phyloP scores from a whole-genome alignment of 108 stramenopile species.

The Cyclotella baltica region DNA sequence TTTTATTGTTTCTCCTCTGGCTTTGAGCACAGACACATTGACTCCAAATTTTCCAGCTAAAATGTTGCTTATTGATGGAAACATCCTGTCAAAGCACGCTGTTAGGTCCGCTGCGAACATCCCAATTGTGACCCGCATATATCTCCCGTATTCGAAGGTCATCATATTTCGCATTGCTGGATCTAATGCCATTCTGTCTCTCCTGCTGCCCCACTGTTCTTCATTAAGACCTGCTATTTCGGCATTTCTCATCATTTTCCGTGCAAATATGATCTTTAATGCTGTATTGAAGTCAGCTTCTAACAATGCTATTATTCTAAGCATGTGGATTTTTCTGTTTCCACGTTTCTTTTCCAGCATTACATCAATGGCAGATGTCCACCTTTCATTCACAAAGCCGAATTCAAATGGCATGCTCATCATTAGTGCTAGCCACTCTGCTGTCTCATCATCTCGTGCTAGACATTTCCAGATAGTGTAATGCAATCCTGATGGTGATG shows the following conservation, averaged over 20 bases:
- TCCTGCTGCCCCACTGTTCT: slow-evolving; percentile 21
- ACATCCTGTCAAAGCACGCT: slow-evolving; percentile 33
- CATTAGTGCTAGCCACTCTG: slow-evolving; percentile 1
- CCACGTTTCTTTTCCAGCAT: slow-evolving; percentile 44
- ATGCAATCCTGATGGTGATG: too few species aligned
- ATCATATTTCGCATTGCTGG: slow-evolving; percentile 22
- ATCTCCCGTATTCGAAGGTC: slow-evolving; percentile 21
- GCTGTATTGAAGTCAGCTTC: slow-evolving; percentile 36
- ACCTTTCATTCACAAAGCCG: slow-evolving; percentile 10
- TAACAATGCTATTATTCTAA: slow-evolving; percentile 20
- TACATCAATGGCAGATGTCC: slow-evolving; percentile 15
- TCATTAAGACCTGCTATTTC: neutral
- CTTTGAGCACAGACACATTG: neutral
- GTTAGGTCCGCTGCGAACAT: slow-evolving; percentile 5
- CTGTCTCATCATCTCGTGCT: too few species aligned
- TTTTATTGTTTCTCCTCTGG: neutral
- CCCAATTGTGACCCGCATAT: neutral
- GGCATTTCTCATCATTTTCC: slow-evolving; percentile 2
- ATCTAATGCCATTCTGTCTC: slow-evolving; percentile 14
- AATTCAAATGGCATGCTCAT: slow-evolving; percentile 10
- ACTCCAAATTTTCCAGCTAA: neutral
- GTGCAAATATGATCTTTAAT: slow-evolving; percentile 18
- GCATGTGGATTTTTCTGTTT: slow-evolving; percentile 11
- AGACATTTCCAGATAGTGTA: too few species aligned
- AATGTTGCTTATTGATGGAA: neutral